Base-by-base conservation (phyloP, 352 stramenopile species). In the Globisporangium paroecandrum region DNA sequence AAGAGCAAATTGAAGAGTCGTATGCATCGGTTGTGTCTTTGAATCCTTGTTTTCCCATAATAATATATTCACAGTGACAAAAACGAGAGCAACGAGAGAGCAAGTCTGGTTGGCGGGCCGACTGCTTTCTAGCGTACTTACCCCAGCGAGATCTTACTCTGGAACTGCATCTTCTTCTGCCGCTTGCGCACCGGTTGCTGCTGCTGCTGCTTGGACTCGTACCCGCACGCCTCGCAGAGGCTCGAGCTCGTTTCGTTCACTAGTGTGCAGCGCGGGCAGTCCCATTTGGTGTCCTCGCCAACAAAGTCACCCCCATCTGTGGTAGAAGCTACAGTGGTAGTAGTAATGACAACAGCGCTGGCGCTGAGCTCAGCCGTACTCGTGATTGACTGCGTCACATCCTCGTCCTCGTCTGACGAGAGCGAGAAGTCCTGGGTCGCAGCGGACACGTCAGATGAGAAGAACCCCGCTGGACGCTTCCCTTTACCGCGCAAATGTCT, bases 251-350 rank as follows among this genome's bases (percentile, higher is more conserved):
- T 56, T 53, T 91, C 82, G 71, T 94, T 94, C 68, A 94, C 76
- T 69, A 94, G 76, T 69, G 85, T 94, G 78, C 85, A 94, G 32
- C 83, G 79, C 49, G 79, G 87, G 62, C 85, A 94, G 49, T 89
- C 77, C 85, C 85, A 94, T 32, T 85, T 77, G 38, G 43, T 77
- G 20, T 76, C 77, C n/a, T 69, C 69, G 0, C 10, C 38, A 20
- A 46, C 38, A 46, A 46, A 46, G 38, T 46, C 54, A 62, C 18
- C 32, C 0, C 2, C 51, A 62, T 4, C 53, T 38, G 25, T 5
- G 9, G 53, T 32, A 43, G 27, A 41, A 36, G 18, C 6, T n/a
- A 29, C 18, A 24, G 29, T 46, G 3, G 38, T 6, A 20, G 38
- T 18, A 18, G 36, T 18, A 20, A 13, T 20, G 38, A 46, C 54